Percentiles rank a stretch among this genome's conserved stretches.
These are phyloP conservation scores for Gaeumannomyces tritici DNA, from an alignment of 2,329 filamentous ascomycete genomes.

Conservation along the genomic window DNA sequence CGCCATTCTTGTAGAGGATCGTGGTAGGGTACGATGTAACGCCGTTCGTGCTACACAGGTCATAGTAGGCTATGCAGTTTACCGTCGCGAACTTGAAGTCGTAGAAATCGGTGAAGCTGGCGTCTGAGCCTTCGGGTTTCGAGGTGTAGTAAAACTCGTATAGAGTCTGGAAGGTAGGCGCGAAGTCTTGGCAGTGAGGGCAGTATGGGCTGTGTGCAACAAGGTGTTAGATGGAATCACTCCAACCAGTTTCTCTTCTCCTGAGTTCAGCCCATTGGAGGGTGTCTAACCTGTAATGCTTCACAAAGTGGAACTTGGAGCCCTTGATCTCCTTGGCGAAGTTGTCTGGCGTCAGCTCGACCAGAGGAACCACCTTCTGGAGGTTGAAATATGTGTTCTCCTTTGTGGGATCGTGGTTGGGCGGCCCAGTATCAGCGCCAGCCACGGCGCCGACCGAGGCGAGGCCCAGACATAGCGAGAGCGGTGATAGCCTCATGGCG, in stretches of 20 bases:
- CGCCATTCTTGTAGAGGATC: conserved; percentile 70
- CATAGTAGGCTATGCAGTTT: conserved; percentile 76
- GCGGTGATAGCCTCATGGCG: conserved; percentile 33
- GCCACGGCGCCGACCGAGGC: conserved; percentile 28
- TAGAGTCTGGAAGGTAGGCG: conserved; percentile 79
- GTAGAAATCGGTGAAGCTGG: conserved; percentile 69
- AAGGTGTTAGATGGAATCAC: conserved; percentile 2
- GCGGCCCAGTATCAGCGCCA: conserved; percentile 18
- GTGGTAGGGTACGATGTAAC: conserved; percentile 69
- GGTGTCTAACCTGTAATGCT: conserved; percentile 56
- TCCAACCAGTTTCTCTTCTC: background rate
- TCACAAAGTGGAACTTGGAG: conserved; percentile 44
- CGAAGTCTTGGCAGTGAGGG: conserved; percentile 68
- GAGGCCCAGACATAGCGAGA: conserved; percentile 37
- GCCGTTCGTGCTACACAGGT: conserved; percentile 61
- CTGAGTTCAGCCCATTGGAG: background rate
- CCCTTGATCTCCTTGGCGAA: conserved; percentile 47
- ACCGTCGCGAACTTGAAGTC: conserved; percentile 80
- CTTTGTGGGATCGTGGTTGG: conserved; percentile 24
- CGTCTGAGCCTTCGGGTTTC: conserved; percentile 38
- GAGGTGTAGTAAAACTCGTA: conserved; percentile 96
- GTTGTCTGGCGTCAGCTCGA: conserved; percentile 47
- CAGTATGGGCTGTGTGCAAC: conserved; percentile 42
- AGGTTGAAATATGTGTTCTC: conserved; percentile 55
- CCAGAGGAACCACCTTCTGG: conserved; percentile 54